Percentiles rank a stretch among this genome's conserved stretches.
These are phyloP conservation scores for Salix brachista DNA, from an alignment of 345 rosid genomes.

Conservation along the genomic window DNA sequence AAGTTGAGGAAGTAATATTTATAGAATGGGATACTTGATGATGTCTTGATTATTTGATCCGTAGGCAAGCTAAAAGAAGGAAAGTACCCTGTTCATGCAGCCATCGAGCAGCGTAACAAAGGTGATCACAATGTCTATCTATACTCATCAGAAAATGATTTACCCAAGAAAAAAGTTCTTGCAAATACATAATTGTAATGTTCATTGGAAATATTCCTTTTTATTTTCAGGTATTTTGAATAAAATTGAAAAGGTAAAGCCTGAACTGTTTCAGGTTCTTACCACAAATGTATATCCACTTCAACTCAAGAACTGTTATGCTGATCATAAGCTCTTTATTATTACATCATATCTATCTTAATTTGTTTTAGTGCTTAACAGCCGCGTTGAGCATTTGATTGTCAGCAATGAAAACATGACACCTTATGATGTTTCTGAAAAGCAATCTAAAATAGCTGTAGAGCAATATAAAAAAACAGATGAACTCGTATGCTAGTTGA, in stretches of 20 bases:
- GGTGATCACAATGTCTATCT: background rate
- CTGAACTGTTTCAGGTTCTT: constrained; percentile 8
- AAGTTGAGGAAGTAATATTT: no score
- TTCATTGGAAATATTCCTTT: background rate
- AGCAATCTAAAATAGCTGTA: background rate
- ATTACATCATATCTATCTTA: no score
- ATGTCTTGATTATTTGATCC: no score
- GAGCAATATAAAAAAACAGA: background rate
- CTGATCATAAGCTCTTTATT: no score
- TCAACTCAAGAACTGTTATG: background rate
- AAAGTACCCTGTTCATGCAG: no score
- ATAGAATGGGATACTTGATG: no score
- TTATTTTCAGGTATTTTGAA: constrained; percentile 11
- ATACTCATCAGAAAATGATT: background rate
- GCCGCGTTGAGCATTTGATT: background rate
- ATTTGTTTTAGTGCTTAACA: background rate
- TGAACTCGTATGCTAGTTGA: background rate
- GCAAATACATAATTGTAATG: background rate
- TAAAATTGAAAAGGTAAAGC: background rate
- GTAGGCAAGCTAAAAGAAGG: no score
- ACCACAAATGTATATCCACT: no score
- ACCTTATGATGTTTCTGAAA: background rate
- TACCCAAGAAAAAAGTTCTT: background rate
- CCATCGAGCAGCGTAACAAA: no score
- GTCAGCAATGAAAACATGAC: background rate